Evolutionary conservation across 305 asterid species (phyloP).

Genomic region (Lippia alba): DNA sequence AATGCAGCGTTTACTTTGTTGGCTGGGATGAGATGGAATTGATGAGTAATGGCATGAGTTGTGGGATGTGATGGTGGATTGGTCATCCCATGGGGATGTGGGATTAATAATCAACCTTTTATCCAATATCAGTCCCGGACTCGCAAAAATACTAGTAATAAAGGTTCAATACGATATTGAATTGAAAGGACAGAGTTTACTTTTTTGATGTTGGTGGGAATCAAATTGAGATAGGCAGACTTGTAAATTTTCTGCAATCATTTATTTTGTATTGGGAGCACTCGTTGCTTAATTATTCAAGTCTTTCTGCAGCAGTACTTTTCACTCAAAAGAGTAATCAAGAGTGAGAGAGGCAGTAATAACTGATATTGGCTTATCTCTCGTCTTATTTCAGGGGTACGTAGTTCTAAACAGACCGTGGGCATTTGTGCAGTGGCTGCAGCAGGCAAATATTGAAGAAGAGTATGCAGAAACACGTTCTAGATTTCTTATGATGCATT

Average conservation of each 20-base stretch:
- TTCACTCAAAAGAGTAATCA: neutral
- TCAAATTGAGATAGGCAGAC: neutral
- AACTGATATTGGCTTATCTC: slow-evolving; percentile 30
- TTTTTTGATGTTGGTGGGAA: neutral
- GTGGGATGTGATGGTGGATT: no score
- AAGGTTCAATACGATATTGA: no score
- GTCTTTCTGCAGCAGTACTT: slow-evolving; percentile 1
- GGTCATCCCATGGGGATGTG: no score
- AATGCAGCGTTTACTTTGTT: no score
- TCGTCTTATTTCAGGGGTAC: slow-evolving; percentile 70
- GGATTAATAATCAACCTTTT: no score
- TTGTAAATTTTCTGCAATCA: neutral
- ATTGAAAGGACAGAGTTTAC: slow-evolving; percentile 9
- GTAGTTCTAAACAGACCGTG: slow-evolving; percentile 96
- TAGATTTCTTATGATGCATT: neutral
- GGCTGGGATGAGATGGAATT: no score
- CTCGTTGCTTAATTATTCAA: neutral
- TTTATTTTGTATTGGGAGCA: neutral
- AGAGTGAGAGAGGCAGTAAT: no score
- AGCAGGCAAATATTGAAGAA: slow-evolving; percentile 82
- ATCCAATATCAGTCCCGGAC: no score
- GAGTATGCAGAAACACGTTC: slow-evolving; percentile 58
- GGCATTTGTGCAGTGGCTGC: slow-evolving; percentile 99
- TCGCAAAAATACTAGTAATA: no score
- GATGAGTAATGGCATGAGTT: no score